A percentile compares a stretch with the other conserved stretches of the same genome.
Conservation (phyloP, 495 filamentous ascomycete species). For the Annulohypoxylon nitens region DNA sequence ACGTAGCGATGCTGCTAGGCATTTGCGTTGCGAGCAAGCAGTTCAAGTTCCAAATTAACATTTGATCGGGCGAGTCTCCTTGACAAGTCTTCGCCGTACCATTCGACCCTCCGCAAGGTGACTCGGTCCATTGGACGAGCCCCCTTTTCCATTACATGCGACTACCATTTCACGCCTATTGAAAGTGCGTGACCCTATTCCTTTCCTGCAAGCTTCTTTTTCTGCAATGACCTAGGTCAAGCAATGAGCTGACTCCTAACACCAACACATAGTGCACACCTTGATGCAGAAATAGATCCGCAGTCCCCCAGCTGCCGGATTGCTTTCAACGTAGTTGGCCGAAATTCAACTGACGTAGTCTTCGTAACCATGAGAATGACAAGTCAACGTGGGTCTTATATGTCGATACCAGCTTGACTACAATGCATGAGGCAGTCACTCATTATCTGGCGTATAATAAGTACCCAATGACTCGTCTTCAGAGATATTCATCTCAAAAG, state of each 20-base stretch:
- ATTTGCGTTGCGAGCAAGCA: conserved; percentile 3
- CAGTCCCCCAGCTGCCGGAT: conserved; percentile 15
- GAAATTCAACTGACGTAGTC: conserved; percentile 15
- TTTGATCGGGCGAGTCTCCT: conserved; percentile 19
- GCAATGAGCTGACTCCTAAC: conserved; percentile 17
- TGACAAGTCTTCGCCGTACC: conserved; percentile 26
- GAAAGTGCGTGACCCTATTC: conserved; percentile 5
- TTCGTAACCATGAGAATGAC: conserved; percentile 14
- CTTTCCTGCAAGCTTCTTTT: conserved; percentile 26
- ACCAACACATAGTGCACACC: conserved; percentile 27
- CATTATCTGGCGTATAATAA: conserved; percentile 8
- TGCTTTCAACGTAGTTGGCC: conserved; percentile 18
- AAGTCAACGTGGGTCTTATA: conserved; percentile 14
- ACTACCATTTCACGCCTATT: conserved; percentile 13
- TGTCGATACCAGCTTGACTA: conserved; percentile 13
- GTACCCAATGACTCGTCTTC: conserved; percentile 3
- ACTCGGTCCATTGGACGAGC: conserved; percentile 14
- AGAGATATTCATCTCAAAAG: conserved; percentile 31
- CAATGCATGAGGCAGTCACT: conserved; percentile 10
- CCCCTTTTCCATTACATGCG: conserved; percentile 34
- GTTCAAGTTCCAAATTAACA: conserved; percentile 4
- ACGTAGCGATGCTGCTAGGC: conserved; percentile 36
- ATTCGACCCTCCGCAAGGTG: conserved; percentile 9
- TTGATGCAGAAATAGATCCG: conserved; percentile 26
- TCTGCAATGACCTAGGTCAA: conserved; percentile 18